Base-by-base conservation (phyloP, 345 rosid genomes). In the Durio zibethinus region DNA sequence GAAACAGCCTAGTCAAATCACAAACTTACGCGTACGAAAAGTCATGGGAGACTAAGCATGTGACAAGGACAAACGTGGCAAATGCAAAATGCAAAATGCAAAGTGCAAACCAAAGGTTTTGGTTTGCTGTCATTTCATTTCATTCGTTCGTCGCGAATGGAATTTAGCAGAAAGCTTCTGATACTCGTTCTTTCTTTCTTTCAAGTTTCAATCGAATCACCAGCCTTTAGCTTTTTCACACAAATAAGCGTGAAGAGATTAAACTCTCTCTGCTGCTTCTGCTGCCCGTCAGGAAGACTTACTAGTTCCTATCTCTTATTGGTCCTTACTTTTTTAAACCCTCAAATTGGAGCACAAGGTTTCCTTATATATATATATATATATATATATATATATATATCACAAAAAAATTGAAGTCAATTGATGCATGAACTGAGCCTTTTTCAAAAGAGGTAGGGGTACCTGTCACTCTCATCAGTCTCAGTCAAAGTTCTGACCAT, bases 241-340 rank as follows among this genome's bases (percentile, higher is more conserved):
- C 78, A 66, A 54, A 20, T 79, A 80, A 74, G 87, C 92, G 90
- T 84, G 85, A 83, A 83, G 81, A 85, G 88, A 83, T 88, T 82
- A 54, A 84, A 90, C 89, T 85, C 89, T 87, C 68, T 0, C 48
- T 33, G 20, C 45, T 31, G 61, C 25, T 15, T 10, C 56, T 48
- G 74, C 25, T 33, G 0, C 33, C 33, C 11, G 20, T 20, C 8
- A 52, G 61, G 7, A 60, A n/a, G 70, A 21, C 40, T 76, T 68
- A 48, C 29, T 66, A 0, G 52, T 11, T 11, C 14, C 29, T 12
- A 42, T 12, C 31, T 66, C 31, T 66, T 36, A 63, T 61, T 61
- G 66, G 20, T 57, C 73, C 77, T 48, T 33, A 9, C 15, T 10
- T 36, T 52, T 52, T 16, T 5, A 52, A 52, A 52, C 23, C 56